phyloP scores from a whole-genome alignment of 208 protist genomes.

The Zelonia costaricensis region DNA sequence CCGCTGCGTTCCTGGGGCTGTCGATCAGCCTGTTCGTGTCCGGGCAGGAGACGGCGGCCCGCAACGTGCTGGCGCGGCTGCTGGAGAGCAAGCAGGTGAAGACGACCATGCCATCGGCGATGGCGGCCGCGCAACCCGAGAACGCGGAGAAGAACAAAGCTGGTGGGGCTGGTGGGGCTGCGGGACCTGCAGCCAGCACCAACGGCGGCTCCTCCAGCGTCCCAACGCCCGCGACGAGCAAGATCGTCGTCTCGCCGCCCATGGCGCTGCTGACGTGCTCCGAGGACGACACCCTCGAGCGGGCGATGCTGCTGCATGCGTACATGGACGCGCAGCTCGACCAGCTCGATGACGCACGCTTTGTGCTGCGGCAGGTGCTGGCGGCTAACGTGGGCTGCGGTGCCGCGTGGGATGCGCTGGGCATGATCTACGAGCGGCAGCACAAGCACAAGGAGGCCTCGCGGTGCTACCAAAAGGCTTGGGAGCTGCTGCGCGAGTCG shows the following conservation, averaged over 20 bases:
- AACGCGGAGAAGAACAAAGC: neutral
- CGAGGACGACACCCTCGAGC: conserved; percentile 58
- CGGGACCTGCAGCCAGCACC: no score
- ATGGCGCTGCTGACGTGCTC: conserved; percentile 22
- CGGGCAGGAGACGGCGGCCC: conserved; percentile 79
- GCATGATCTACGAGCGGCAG: conserved; percentile 90
- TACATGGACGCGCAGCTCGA: conserved; percentile 83
- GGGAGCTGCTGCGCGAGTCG: conserved; percentile 85
- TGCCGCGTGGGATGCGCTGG: conserved; percentile 85
- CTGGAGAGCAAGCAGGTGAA: conserved; percentile 20
- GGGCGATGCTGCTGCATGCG: conserved; percentile 85
- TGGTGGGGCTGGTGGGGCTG: neutral
- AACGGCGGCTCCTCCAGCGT: neutral
- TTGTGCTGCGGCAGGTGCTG: conserved; percentile 60
- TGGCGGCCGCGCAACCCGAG: neutral
- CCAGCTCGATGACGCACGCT: conserved; percentile 80
- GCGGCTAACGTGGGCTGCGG: conserved; percentile 80
- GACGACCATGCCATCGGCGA: conserved; percentile 8
- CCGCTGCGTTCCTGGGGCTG: conserved; percentile 71
- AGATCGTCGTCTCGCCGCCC: conserved; percentile 1
- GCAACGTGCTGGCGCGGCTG: conserved; percentile 43
- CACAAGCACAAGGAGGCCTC: conserved; percentile 89
- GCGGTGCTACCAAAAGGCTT: conserved; percentile 93
- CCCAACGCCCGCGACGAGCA: neutral
- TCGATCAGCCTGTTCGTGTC: conserved; percentile 74